Conservation (phyloP, 2,329 filamentous ascomycete genomes). For the Alternaria gansuensis region DNA sequence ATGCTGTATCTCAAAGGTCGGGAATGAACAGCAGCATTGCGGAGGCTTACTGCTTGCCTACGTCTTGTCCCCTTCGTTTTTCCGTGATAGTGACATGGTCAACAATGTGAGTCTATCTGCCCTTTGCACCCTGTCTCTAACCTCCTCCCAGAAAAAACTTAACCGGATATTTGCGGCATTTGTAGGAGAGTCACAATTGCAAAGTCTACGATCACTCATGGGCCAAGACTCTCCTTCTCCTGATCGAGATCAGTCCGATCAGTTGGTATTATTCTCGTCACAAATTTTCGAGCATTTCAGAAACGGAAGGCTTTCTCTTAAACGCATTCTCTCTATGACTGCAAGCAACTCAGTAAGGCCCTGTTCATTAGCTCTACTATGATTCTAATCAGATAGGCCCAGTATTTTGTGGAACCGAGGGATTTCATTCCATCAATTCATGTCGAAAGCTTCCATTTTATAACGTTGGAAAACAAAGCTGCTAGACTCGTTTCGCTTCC, state of each 20-base stretch:
- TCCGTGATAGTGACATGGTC: slow-evolving; percentile 18
- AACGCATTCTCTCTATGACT: background rate
- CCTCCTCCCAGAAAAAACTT: slow-evolving; percentile 13
- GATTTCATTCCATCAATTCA: background rate
- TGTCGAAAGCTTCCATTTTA: background rate
- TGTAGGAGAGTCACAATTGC: slow-evolving; percentile 17
- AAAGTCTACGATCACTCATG: slow-evolving; percentile 19
- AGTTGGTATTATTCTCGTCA: slow-evolving; percentile 19
- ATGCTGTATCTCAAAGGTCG: slow-evolving; percentile 24
- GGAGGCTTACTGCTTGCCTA: slow-evolving; percentile 18
- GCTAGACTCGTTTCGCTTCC: slow-evolving; percentile 16
- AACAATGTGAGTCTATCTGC: slow-evolving; percentile 16
- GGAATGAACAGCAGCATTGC: background rate
- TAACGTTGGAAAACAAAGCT: slow-evolving; percentile 21
- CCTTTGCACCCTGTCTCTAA: background rate
- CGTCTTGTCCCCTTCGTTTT: slow-evolving; percentile 22
- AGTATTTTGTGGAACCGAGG: background rate
- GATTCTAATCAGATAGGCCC: background rate
- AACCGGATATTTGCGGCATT: slow-evolving; percentile 21
- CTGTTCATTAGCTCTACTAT: too few relatives aligned
- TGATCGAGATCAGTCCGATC: slow-evolving; percentile 11
- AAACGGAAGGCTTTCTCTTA: slow-evolving; percentile 24
- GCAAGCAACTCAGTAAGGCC: background rate
- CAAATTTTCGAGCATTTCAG: slow-evolving; percentile 24
- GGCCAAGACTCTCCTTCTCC: slow-evolving; percentile 13